Base-by-base conservation (phyloP, 768 basidiomycete species). In the Harrya chromipes region DNA sequence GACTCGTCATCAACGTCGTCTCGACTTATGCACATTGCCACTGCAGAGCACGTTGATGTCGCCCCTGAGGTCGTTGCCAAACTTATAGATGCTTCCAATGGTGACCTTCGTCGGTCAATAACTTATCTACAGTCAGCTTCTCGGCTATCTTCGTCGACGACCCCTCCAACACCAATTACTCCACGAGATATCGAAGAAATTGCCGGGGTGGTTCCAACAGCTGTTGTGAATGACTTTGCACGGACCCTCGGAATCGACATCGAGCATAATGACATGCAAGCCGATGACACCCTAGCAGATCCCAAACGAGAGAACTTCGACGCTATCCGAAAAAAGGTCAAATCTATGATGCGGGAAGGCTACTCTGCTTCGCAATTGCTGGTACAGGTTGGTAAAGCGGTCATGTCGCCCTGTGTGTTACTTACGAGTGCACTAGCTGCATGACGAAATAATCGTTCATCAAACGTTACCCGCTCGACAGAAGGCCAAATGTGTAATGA, bases 41-140 rank as follows among this genome's bases (percentile, higher is more conserved):
- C 76, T 27, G 74, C 80, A 26, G 97, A 99, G 70, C 70, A 79
- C 29, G 77, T 98, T 40, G 49, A 73, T 24, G 69, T 89, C 43
- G 63, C 74, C 33, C 63, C 74, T 4, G 69, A 77, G 13, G 89
- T 91, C 24, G 75, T 95, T 47, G 70, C 81, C 35, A 71, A 86
- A 1, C 81, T 97, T 49, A 87, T 97, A 53, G 74, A 70, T 34
- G 83, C 86, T 33, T 95, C 95, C 3, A 80, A 82, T 40, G 97
- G 97, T 36, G 97, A 99, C 70, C 81, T 99, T 46, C 85, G 97
- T 43, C 91, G 97, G 46, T 88, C 95, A 20, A 98, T 99, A 66
- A 99, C 97, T 19, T 97, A 94, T 67, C 79, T 99, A 23, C 97
- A 99, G 64, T 97, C 95, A 19, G 95, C 94, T 6, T 85, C 90